Percentiles rank a stretch among this genome's conserved stretches.
phyloP scores from a whole-genome alignment of 805 yeast genomes.

The Zygoascus bituminiphila region DNA sequence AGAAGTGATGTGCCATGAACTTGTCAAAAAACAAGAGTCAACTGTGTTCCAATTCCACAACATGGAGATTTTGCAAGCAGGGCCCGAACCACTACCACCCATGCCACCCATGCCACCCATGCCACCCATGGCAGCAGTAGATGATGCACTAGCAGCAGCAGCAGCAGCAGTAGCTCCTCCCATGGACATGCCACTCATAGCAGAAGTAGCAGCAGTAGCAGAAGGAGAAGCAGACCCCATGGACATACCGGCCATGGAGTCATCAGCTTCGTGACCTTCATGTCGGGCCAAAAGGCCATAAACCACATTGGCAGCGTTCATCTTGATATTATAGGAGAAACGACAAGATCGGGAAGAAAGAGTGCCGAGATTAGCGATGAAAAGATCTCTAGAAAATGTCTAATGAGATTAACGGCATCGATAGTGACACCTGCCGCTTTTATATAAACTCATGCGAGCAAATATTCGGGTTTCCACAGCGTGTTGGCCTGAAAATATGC shows the following conservation, averaged over 20 bases:
- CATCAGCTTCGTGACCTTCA: not conserved
- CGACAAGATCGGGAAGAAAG: no score
- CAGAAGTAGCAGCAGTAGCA: slow-evolving; percentile 2
- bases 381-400: no score
- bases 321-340: no score
- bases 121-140: slow-evolving; percentile 7
- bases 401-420: no score
- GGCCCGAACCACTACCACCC: slow-evolving; percentile 17
- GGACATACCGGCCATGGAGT: not conserved
- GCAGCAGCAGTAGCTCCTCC: slow-evolving; percentile 4
- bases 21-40: slow-evolving; percentile 56
- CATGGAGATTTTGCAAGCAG: slow-evolving; percentile 39
- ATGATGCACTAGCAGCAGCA: slow-evolving; percentile 8
- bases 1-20: slow-evolving; percentile 53
- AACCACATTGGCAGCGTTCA: not conserved
- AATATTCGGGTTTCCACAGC: no score
- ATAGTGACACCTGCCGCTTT: no score
- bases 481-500: no score
- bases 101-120: slow-evolving; percentile 12
- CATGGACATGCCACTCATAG: slow-evolving; percentile 11
- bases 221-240: no score
- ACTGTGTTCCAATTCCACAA: slow-evolving; percentile 69
- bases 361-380: no score
- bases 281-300: not conserved
- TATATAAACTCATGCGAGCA: no score